Base-by-base conservation (phyloP, 805 yeast species). In the Kodamaea laetipori region DNA sequence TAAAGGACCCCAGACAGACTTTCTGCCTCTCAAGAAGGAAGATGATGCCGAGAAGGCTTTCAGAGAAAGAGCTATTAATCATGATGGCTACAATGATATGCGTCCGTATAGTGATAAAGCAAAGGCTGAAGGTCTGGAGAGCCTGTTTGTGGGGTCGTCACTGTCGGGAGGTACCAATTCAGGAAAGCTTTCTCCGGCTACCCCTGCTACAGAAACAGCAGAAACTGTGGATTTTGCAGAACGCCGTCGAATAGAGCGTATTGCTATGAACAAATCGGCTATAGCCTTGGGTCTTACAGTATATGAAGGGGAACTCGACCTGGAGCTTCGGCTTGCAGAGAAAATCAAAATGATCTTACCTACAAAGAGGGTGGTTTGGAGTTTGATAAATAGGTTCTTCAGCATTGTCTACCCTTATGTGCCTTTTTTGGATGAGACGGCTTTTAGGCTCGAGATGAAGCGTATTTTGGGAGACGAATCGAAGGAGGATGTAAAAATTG, bases 301-400 rank as follows among this genome's bases (percentile, higher is more conserved):
- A 33, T 59, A 54, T 33, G 70, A 67, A 37, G 64, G 66, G 1
- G 59, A 60, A 39, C 43, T 66, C 32, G 56, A 56, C 34, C 41
- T 46, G 3, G 64, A 62, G 28, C 49, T 74, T 15, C 63, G 71
- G 41, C 65, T 73, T 39, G 64, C 67, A 40, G 73, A 73, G 44
- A 63, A 71, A n/a, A 67, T 73, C 18, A 61, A 66, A 42, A 60
- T 64, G 37, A 41, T 54, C 9, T 12, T 35, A 4, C 38, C 38
- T 12, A 12, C 26, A 10, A n/a, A 23, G n/a, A 24, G 16, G 10
- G 16, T 35, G 19, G 35, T 53, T 10, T 48, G 51, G 56, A 41
- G 43, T 15, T 45, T 18, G 3, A 37, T 37, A 17, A 21, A 28
- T 5, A 27, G 41, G 21, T 58, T 47, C 28, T 58, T 58, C 43